Evolutionary conservation across 208 protist species (phyloP).

Genomic region (Trypanosoma caninum): DNA sequence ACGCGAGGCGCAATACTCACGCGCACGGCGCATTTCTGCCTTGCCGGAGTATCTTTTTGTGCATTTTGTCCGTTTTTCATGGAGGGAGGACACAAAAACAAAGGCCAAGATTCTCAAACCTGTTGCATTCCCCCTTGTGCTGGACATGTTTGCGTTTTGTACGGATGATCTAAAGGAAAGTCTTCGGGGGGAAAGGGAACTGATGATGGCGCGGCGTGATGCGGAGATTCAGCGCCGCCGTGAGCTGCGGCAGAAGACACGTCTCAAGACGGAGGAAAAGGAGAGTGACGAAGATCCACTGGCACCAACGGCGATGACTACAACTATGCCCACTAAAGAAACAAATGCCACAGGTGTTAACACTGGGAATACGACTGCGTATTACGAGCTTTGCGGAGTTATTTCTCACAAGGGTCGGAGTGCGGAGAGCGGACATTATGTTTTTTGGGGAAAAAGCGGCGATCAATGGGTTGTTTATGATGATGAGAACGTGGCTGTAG

Average conservation of each 20-base stretch:
- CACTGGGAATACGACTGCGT: slow-evolving; percentile 57
- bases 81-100: slow-evolving; percentile 71
- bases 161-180: slow-evolving; percentile 51
- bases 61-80: slow-evolving; percentile 90
- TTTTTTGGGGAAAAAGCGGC: slow-evolving; percentile 86
- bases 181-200: slow-evolving; percentile 34
- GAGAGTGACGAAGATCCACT: slow-evolving; percentile 9
- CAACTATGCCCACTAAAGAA: too few species aligned
- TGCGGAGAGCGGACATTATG: slow-evolving; percentile 89
- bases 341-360: slow-evolving; percentile 24
- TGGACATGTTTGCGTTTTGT: slow-evolving; percentile 55
- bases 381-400: slow-evolving; percentile 90
- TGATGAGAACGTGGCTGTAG: slow-evolving; percentile 61
- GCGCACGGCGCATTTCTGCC: slow-evolving; percentile 39
- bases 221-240: slow-evolving; percentile 46
- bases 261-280: slow-evolving; percentile 18
- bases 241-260: slow-evolving; percentile 18
- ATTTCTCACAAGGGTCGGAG: slow-evolving; percentile 90
- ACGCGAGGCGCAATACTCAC: slow-evolving; percentile 46
- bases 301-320: background rate
- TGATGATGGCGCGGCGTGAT: slow-evolving; percentile 46
- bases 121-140: slow-evolving; percentile 73
- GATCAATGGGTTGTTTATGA: slow-evolving; percentile 74
- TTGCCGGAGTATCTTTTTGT: slow-evolving; percentile 87
- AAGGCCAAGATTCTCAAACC: slow-evolving; percentile 87